Base-by-base conservation (phyloP, 345 rosid genomes). In the Fremontodendron californicum region DNA sequence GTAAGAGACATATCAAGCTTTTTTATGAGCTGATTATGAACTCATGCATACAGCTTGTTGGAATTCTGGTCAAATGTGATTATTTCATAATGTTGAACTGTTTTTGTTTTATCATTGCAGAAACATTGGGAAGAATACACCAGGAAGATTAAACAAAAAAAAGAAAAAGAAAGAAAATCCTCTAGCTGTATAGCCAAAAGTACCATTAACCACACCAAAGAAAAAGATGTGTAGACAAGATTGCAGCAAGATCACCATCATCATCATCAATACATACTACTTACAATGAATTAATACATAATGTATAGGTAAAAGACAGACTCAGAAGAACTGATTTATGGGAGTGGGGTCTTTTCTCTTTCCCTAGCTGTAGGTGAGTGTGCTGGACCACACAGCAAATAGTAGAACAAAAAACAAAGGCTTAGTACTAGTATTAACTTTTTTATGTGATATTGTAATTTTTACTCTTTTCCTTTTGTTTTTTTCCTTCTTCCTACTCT, bases 101-200 rank as follows among this genome's bases (percentile, higher is more conserved):
- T 45, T 73, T 46, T 7, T n/a, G n/a, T 25, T 51, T 71, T 63
- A 4, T 29, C 80, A 9, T n/a, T 79, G 90, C 87, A 85, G 89
- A 82, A 64, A 69, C n/a, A 49, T 71, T 55, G 4, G 81, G 73
- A 31, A 80, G 77, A 72, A 78, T 9, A 27, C 61, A 73, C 75
- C 74, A 71, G 39, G 80, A 80, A 81, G 78, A 70, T 64, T n/a
- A n/a, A n/a, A n/a, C n/a, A n/a, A n/a, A n/a, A n/a, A n/a, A n/a
- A n/a, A n/a, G n/a, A n/a, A n/a, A n/a, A n/a, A 57, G 73, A 75
- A 64, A 68, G 57, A 49, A 79, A 77, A 70, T 81, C 81, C 75
- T 83, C 77, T 80, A 84, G 84, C 82, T 87, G 89, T 88, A 82
- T 86, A 86, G 83, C 86, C 80, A 73, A 42, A 82, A n/a, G n/a